These are phyloP conservation scores for Lachancea fermentati DNA, from an alignment of 805 yeast species.

Conservation along the genomic window DNA sequence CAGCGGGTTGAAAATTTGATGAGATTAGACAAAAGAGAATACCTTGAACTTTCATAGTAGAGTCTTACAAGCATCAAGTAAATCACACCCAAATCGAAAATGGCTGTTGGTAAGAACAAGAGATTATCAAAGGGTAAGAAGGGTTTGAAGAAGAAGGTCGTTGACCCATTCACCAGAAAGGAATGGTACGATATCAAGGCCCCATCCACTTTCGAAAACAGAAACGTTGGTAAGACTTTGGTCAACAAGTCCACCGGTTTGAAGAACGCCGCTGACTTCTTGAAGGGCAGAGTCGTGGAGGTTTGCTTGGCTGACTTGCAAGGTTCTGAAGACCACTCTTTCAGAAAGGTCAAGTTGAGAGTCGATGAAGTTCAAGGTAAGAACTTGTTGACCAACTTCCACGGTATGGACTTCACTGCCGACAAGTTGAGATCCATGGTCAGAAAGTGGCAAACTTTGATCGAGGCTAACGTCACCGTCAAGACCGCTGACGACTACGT, in stretches of 20 bases:
- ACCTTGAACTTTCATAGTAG: no score
- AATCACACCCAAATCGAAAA: slow-evolving; percentile 23
- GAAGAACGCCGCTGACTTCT: slow-evolving; percentile 95
- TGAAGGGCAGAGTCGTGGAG: slow-evolving; percentile 96
- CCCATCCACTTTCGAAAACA: slow-evolving; percentile 97
- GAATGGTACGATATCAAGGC: slow-evolving; percentile 99
- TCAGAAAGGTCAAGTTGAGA: slow-evolving; percentile 95
- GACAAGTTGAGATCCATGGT: slow-evolving; percentile 97
- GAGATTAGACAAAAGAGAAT: no score
- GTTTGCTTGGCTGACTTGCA: slow-evolving; percentile 95
- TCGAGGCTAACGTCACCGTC: slow-evolving; percentile 96
- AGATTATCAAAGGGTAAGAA: slow-evolving; percentile 84
- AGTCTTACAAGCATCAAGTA: no score
- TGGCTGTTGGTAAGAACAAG: slow-evolving; percentile 89
- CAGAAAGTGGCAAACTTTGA: slow-evolving; percentile 98
- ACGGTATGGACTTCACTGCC: slow-evolving; percentile 96
- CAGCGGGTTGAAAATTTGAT: no score
- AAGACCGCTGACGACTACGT: slow-evolving; percentile 97
- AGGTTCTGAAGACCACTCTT: slow-evolving; percentile 98
- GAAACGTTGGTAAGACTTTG: slow-evolving; percentile 97
- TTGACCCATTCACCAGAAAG: slow-evolving; percentile 99
- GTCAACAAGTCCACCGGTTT: slow-evolving; percentile 98
- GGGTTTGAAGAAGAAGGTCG: slow-evolving; percentile 98
- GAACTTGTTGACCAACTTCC: slow-evolving; percentile 98
- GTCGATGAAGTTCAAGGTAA: slow-evolving; percentile 99